Evolutionary conservation across 345 rosid species (phyloP).

Genomic region (Brassica rapa): DNA sequence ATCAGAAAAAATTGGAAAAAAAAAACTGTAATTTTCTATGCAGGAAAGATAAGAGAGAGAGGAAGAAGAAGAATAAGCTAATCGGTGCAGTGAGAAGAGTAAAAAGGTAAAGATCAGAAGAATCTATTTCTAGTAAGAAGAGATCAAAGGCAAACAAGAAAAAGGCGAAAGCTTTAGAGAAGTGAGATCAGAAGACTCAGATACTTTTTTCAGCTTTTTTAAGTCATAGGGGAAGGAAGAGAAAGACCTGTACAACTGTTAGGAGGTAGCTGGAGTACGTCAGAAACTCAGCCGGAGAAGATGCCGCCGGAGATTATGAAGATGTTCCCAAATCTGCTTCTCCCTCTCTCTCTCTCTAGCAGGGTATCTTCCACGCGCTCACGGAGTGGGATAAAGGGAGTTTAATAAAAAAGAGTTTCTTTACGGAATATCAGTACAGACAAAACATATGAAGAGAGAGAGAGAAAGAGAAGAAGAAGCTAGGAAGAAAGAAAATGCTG

Average conservation of each 20-base stretch:
- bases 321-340: constrained; percentile 21
- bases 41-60: not conserved
- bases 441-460: constrained; percentile 28
- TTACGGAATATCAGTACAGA: constrained; percentile 35
- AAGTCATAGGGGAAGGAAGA: constrained; percentile 6
- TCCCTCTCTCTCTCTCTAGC: not conserved
- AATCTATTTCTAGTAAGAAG: constrained; percentile 32
- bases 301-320: constrained; percentile 16
- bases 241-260: constrained; percentile 4
- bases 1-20: constrained; percentile 1
- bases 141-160: constrained; percentile 24
- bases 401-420: not conserved
- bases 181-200: constrained; percentile 37
- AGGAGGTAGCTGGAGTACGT: constrained; percentile 12
- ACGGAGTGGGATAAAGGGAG: constrained; percentile 22
- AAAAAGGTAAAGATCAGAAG: constrained; percentile 24
- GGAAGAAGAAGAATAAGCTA: constrained; percentile 1
- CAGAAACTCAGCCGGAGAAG: constrained; percentile 37
- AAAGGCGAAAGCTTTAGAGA: constrained; percentile 2
- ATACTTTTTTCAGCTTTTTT: constrained; percentile 4
- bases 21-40: not conserved
- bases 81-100: constrained; percentile 26
- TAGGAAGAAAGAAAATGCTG: not conserved
- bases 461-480: constrained; percentile 19
- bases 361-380: constrained; percentile 20